Conservation (phyloP, 306 rosid species). For the Vicia sativa region DNA sequence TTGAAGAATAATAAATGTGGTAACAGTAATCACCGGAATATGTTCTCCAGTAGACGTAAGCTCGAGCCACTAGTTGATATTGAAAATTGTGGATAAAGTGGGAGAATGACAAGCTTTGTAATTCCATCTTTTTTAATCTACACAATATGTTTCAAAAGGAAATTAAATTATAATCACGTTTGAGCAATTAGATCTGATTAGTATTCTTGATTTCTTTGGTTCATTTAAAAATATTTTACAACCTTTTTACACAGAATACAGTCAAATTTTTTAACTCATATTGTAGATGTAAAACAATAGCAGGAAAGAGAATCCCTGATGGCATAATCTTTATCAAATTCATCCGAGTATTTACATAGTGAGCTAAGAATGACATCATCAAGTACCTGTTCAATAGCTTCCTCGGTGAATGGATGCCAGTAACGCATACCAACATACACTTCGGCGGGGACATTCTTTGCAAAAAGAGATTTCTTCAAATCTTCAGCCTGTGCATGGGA, state of each 20-base stretch:
- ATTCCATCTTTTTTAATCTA: constrained; percentile 88
- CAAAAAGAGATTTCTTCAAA: constrained; percentile 68
- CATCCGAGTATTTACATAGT: background rate
- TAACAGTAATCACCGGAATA: constrained; percentile 67
- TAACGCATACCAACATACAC: constrained; percentile 98
- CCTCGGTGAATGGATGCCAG: constrained; percentile 99
- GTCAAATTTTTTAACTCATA: constrained; percentile 1
- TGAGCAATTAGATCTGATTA: background rate
- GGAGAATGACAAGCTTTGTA: constrained; percentile 92
- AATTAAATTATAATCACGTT: constrained; percentile 29
- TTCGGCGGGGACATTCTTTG: constrained; percentile 74
- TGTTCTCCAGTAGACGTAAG: constrained; percentile 93
- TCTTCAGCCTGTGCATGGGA: constrained; percentile 63
- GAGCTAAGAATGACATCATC: constrained; percentile 13
- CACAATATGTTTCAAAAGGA: constrained; percentile 37
- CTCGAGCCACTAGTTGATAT: constrained; percentile 98
- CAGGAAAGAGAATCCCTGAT: background rate
- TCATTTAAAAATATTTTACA: background rate
- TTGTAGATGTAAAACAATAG: background rate
- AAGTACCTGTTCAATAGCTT: constrained; percentile 82
- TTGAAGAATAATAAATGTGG: constrained; percentile 20
- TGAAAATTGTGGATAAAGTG: constrained; percentile 98
- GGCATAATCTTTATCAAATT: background rate
- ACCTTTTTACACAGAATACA: constrained; percentile 1
- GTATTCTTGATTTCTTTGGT: constrained; percentile 1